Evolutionary conservation across 2,329 filamentous ascomycete genomes (phyloP), one percentile per base, ranked within the genome.

Genomic region (Penicillium psychrosexuale): DNA sequence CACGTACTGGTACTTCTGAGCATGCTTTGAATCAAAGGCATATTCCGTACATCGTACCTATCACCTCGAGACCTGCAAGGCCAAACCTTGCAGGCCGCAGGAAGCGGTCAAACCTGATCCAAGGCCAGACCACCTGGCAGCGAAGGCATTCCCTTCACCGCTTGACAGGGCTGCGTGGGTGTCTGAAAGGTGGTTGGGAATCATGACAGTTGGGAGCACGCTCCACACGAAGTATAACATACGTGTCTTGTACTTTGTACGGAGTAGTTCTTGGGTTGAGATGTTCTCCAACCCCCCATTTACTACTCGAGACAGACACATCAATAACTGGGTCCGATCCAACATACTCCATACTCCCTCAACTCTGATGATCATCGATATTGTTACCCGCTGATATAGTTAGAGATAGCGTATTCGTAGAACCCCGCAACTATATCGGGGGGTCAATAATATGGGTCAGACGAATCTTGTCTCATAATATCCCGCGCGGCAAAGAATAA

Each of bases 41-140:
- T 44, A 24, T 24, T 24, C 22, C 5, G 22, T 24, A 24, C 9
- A 45, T 31, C 15, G 47, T 53, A 56, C 57, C 50, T 47, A 54
- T 50, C 53, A 51, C 51, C 27, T 39, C n/a, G 9, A 46, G 34
- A 31, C 36, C 61, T 66, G 63, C 65, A 68, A 65, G 65, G 64
- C 59, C 52, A 53, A 57, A 63, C 64, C 63, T 67, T 68, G 56
- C 59, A 56, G 56, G 15, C 54, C 58, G 55, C 61, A 66, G 63
- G 60, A 61, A 57, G 66, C 67, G 67, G 67, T 69, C 66, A 68
- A 61, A 51, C 44, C 53, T 50, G 45, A 55, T 47, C 56, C 54
- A 61, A 57, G 51, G 40, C 60, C 56, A 46, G 53, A 46, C 39
- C 45, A 38, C n/a, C 47, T 47, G 33, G n/a, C 31, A 54, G 55